phyloP scores from a whole-genome alignment of 2,329 filamentous ascomycete genomes.

The Aureobasidium sp. region DNA sequence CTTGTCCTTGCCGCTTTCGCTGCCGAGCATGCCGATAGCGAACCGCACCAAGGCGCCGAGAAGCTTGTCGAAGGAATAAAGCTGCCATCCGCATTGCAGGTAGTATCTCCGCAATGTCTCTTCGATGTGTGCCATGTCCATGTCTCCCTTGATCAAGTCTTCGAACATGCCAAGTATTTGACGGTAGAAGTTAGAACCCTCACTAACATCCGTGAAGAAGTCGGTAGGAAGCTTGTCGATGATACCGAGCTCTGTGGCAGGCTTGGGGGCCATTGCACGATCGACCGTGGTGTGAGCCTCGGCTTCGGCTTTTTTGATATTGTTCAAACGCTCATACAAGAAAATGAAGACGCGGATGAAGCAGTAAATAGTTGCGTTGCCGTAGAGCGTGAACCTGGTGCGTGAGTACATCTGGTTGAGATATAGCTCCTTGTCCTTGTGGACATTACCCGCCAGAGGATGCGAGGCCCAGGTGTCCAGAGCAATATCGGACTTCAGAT shows the following conservation, averaged over 20 bases:
- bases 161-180: conserved; percentile 82
- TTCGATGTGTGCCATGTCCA: conserved; percentile 78
- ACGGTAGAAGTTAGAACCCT: conserved; percentile 69
- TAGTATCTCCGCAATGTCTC: conserved; percentile 90
- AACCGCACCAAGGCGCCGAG: conserved; percentile 74
- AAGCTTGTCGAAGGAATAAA: conserved; percentile 89
- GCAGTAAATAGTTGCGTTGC: conserved; percentile 84
- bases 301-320: conserved; percentile 72
- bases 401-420: conserved; percentile 73
- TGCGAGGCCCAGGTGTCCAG: conserved; percentile 59
- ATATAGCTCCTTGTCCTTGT: conserved; percentile 60
- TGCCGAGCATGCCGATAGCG: conserved; percentile 73
- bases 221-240: conserved; percentile 67
- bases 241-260: conserved; percentile 76
- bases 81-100: conserved; percentile 79
- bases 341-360: conserved; percentile 92
- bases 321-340: conserved; percentile 76
- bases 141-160: conserved; percentile 67
- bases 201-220: conserved; percentile 64
- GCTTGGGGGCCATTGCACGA: conserved; percentile 67
- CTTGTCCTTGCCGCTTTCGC: conserved; percentile 82
- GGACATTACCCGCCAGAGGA: conserved; percentile 49
- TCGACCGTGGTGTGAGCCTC: conserved; percentile 67
- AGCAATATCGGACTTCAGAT: conserved; percentile 35
- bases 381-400: conserved; percentile 80